Percentiles rank a stretch among this genome's conserved stretches.
Evolutionary conservation across 768 basidiomycete species (phyloP).

Genomic region (Pisolithus tinctorius): DNA sequence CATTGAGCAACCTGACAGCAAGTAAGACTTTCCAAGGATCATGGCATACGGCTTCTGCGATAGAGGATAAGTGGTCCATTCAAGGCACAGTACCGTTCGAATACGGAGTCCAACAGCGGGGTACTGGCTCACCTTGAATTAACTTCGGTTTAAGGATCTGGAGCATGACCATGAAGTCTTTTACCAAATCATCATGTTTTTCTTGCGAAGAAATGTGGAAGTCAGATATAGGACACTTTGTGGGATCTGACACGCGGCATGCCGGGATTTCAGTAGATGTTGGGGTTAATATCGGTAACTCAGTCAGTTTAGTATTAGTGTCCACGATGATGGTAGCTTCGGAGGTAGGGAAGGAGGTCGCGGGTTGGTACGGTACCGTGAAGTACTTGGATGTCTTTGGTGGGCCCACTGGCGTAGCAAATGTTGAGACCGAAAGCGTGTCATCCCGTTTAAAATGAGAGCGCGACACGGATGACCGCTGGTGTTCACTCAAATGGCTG

Average conservation of each 20-base stretch:
- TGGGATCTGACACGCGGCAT: too few species aligned
- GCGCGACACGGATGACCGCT: too few species aligned
- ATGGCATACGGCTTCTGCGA: constrained; percentile 41
- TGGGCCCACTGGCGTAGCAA: not conserved
- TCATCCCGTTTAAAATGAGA: too few species aligned
- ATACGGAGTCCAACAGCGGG: not conserved
- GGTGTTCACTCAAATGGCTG: too few species aligned
- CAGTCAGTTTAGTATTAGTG: not conserved
- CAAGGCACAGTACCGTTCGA: not conserved
- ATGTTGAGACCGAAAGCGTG: too few species aligned
- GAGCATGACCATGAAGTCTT: constrained; percentile 22
- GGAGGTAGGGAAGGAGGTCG: not conserved
- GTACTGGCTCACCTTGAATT: constrained; percentile 19
- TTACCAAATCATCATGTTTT: constrained; percentile 3
- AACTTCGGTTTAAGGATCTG: constrained; percentile 25
- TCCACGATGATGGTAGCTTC: constrained; percentile 3
- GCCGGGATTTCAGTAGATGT: too few species aligned
- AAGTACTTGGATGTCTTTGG: constrained; percentile 20
- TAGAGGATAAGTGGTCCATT: not conserved
- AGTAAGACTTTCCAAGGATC: constrained; percentile 69
- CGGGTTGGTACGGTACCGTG: not conserved
- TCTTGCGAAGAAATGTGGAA: not conserved
- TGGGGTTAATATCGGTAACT: too few species aligned
- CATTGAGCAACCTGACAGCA: constrained; percentile 62
- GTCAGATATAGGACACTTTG: not conserved